Percentiles rank a stretch among this genome's conserved stretches.
phyloP scores from a whole-genome alignment of 331 rosid species.

The Acacia pycnantha region DNA sequence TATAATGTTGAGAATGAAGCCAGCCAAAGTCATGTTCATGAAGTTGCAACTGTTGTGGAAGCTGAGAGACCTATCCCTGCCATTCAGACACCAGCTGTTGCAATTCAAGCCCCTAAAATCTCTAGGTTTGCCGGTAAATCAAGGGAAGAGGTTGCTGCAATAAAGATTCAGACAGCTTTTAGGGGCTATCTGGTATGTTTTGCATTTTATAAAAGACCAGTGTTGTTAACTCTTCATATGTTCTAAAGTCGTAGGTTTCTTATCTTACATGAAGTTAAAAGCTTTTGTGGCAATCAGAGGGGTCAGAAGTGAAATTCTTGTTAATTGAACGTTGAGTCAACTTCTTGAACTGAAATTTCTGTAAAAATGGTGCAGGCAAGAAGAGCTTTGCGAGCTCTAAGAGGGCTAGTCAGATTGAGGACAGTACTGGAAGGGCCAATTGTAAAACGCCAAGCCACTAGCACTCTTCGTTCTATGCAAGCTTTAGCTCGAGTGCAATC shows the following conservation, averaged over 20 bases:
- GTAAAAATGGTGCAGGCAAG: constrained; percentile 61
- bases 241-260: neutral
- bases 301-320: neutral
- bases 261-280: neutral
- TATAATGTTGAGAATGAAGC: constrained; percentile 53
- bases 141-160: constrained; percentile 76
- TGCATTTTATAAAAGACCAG: neutral
- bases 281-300: neutral
- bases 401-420: constrained; percentile 93
- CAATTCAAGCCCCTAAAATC: constrained; percentile 26
- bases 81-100: constrained; percentile 41
- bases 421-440: constrained; percentile 81
- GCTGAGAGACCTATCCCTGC: constrained; percentile 38
- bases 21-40: constrained; percentile 42
- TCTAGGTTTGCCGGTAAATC: constrained; percentile 59
- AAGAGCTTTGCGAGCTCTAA: constrained; percentile 83
- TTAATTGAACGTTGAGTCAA: constrained; percentile 6
- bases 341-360: constrained; percentile 5
- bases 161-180: constrained; percentile 88
- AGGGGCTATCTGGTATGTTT: constrained; percentile 84
- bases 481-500: constrained; percentile 92
- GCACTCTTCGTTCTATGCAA: constrained; percentile 92
- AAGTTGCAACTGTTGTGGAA: constrained; percentile 35
- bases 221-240: neutral
- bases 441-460: constrained; percentile 94